Evolutionary conservation across 805 yeast species (phyloP), one percentile per base, ranked within the genome.

Genomic region (Barnettozyma populi): DNA sequence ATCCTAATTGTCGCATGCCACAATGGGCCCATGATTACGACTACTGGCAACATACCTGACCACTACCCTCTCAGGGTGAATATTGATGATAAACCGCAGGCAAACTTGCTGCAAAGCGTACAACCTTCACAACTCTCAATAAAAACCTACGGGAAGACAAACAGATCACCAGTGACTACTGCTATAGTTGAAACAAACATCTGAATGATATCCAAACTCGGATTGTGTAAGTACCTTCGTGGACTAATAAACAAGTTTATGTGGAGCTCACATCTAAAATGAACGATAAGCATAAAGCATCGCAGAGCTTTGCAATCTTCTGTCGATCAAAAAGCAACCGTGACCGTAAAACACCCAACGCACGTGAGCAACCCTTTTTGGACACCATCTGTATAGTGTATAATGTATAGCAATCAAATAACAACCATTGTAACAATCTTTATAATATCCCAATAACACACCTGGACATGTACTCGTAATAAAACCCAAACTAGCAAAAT

Each of bases 381-480:
- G 37, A 35, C 14, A 16, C 13, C 37, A 18, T 8, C 10, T 35
- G 37, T 35, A 19, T 35, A 35, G 9, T 35, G 37, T 35, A 35
- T 35, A 35, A 35, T 35, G 37, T 35, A 35, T 35, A 35, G 37
- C 37, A 35, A 35, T 35, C 37, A 35, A 29, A 29, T 25, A 29
- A 29, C 32, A 35, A 35, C 37, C 37, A 4, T 10, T 18, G 19
- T 35, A 35, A 35, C 37, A 19, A 35, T 35, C 37, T 35, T 35
- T 16, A 35, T 16, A 35, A 35, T 35, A 35, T 35, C 14, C 37
- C 21, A 35, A 19, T 13, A 16, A 32, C 8, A 32, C 34, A 32
- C 19, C 36, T n/a, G 16, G 16, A 32, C 16, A 32, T 35, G 21
- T 18, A 19, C 21, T 18, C 8, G 14, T 18, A 18, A 18, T 35